phyloP scores from a whole-genome alignment of 2,329 filamentous ascomycete species.

The Hymenoscyphus occultus region DNA sequence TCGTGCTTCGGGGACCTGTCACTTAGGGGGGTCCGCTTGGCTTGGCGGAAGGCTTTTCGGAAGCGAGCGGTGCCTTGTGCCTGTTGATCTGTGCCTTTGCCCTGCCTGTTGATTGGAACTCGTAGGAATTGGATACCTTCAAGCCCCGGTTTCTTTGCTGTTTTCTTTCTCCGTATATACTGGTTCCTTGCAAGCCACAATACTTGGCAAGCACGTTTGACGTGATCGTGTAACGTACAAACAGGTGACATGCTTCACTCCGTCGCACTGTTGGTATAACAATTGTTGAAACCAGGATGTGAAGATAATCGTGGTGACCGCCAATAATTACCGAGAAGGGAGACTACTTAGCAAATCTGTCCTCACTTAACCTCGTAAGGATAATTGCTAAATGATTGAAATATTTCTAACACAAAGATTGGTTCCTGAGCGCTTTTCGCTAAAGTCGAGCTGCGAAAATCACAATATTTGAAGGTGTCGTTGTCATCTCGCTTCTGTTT shows the following conservation, averaged over 20 bases:
- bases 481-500: not conserved
- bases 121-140: not conserved
- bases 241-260: not conserved
- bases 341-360: not conserved
- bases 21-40: not conserved
- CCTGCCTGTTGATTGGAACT: not conserved
- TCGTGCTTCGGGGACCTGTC: not conserved
- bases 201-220: constrained; percentile 3
- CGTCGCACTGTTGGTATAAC: not conserved
- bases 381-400: not conserved
- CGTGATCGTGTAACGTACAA: not conserved
- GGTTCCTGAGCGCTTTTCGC: not conserved
- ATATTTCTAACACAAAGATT: not conserved
- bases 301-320: not conserved
- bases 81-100: constrained; percentile 1
- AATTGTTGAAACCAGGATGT: not conserved
- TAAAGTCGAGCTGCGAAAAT: not conserved
- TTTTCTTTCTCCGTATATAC: constrained; percentile 1
- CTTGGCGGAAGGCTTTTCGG: constrained; percentile 1
- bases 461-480: not conserved
- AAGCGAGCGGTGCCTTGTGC: not conserved
- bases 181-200: not conserved
- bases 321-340: not conserved
- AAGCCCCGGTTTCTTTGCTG: not conserved
- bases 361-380: not conserved